phyloP scores from a whole-genome alignment of 2,329 filamentous ascomycete genomes.

The Penicillium sp. region DNA sequence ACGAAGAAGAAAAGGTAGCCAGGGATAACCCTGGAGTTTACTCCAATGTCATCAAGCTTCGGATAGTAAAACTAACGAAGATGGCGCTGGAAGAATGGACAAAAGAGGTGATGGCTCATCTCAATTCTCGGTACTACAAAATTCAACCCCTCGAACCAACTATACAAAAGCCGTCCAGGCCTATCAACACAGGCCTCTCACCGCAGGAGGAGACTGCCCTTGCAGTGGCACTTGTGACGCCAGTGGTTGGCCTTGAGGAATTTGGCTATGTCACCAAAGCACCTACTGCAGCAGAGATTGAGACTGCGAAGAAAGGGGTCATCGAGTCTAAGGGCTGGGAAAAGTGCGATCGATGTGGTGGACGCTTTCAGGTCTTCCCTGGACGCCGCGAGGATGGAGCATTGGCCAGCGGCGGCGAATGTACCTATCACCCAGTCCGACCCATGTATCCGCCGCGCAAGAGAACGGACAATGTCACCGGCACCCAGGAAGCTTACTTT shows the following conservation, averaged over 20 bases:
- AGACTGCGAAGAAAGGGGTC: constrained; percentile 64
- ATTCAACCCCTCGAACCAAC: constrained; percentile 22
- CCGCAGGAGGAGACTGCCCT: constrained; percentile 67
- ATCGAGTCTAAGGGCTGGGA: constrained; percentile 75
- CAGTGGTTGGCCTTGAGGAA: constrained; percentile 61
- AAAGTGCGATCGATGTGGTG: constrained; percentile 80
- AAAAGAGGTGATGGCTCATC: constrained; percentile 54
- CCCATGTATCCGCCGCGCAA: constrained; percentile 59
- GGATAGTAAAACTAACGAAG: constrained; percentile 72
- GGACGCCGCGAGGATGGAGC: constrained; percentile 76
- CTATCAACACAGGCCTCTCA: constrained; percentile 69
- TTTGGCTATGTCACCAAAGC: constrained; percentile 73
- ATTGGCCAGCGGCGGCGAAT: constrained; percentile 73
- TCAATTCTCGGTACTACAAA: constrained; percentile 40
- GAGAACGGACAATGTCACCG: constrained; percentile 56
- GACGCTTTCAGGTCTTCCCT: constrained; percentile 89
- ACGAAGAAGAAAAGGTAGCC: constrained; percentile 75
- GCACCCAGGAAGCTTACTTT: constrained; percentile 63
- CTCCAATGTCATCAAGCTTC: constrained; percentile 78
- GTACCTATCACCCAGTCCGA: constrained; percentile 79
- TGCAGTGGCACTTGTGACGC: constrained; percentile 62
- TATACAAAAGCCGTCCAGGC: constrained; percentile 44
- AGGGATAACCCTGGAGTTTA: constrained; percentile 70
- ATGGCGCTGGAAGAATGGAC: constrained; percentile 74
- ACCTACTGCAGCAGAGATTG: constrained; percentile 67